phyloP scores from a whole-genome alignment of 2,329 filamentous ascomycete genomes.

The Calonectria pauciramosa region DNA sequence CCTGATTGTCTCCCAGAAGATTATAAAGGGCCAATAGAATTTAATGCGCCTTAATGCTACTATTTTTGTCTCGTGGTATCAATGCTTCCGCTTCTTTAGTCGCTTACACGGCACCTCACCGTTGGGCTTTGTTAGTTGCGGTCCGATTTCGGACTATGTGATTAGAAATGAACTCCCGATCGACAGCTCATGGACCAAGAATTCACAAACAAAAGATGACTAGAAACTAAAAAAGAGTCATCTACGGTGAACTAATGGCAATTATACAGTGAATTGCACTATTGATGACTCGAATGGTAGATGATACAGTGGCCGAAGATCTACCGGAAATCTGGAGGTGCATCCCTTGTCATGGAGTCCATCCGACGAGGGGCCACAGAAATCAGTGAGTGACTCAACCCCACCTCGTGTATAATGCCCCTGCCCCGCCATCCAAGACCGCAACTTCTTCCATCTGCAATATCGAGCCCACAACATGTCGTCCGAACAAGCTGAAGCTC shows the following conservation, averaged over 20 bases:
- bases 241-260: background rate
- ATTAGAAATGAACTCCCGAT: background rate
- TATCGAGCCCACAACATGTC: constrained; percentile 50
- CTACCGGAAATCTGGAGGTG: constrained; percentile 32
- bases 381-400: constrained; percentile 53
- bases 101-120: background rate
- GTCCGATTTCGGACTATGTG: background rate
- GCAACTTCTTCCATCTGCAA: constrained; percentile 45
- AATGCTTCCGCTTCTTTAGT: background rate
- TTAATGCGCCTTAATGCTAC: background rate
- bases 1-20: background rate
- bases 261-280: background rate
- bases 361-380: constrained; percentile 4
- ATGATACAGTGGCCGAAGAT: constrained; percentile 39
- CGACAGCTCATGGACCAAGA: no score
- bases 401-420: constrained; percentile 51
- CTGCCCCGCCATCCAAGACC: constrained; percentile 48
- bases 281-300: background rate
- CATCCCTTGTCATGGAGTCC: constrained; percentile 1
- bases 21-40: background rate
- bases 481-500: constrained; percentile 53
- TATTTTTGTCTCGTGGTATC: background rate
- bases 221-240: background rate
- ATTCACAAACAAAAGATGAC: background rate
- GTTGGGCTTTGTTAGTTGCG: background rate